phyloP scores from a whole-genome alignment of 1,284 basidiomycete genomes.

The Lentinula novae-zelandiae region DNA sequence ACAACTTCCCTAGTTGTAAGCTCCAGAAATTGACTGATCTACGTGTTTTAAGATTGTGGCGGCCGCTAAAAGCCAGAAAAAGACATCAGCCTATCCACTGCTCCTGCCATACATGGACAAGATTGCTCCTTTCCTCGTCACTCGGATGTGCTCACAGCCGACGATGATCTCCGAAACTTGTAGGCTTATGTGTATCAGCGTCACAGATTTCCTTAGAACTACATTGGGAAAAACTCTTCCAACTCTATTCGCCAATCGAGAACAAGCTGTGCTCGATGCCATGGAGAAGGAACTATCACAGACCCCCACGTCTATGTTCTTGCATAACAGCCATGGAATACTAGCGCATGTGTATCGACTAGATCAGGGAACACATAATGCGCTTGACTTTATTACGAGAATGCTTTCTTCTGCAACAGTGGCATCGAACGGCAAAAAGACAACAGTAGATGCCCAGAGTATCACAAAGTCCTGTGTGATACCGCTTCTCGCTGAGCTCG shows the following conservation, averaged over 20 bases:
- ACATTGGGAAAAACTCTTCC: conserved; percentile 72
- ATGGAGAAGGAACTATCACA: conserved; percentile 41
- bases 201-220: conserved; percentile 63
- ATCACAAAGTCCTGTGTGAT: conserved; percentile 66
- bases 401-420: conserved; percentile 39
- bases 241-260: conserved; percentile 60
- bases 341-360: conserved; percentile 73
- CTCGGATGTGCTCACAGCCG: conserved; percentile 57
- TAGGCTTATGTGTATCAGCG: conserved; percentile 53
- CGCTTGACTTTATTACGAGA: conserved; percentile 60
- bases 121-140: conserved; percentile 66
- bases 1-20: conserved; percentile 7
- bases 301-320: conserved; percentile 52
- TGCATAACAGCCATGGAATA: conserved; percentile 62
- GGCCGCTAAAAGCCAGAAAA: conserved; percentile 55
- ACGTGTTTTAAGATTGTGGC: conserved; percentile 48
- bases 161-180: conserved; percentile 59
- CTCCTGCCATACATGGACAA: conserved; percentile 68
- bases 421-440: conserved; percentile 24
- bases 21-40: conserved; percentile 11
- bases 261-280: conserved; percentile 45
- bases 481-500: conserved; percentile 69
- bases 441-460: conserved; percentile 44
- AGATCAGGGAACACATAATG: conserved; percentile 48
- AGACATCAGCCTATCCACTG: conserved; percentile 61